Evolutionary conservation across 805 yeast species (phyloP), one percentile per base, ranked within the genome.

Genomic region (Lachancea quebecensis): DNA sequence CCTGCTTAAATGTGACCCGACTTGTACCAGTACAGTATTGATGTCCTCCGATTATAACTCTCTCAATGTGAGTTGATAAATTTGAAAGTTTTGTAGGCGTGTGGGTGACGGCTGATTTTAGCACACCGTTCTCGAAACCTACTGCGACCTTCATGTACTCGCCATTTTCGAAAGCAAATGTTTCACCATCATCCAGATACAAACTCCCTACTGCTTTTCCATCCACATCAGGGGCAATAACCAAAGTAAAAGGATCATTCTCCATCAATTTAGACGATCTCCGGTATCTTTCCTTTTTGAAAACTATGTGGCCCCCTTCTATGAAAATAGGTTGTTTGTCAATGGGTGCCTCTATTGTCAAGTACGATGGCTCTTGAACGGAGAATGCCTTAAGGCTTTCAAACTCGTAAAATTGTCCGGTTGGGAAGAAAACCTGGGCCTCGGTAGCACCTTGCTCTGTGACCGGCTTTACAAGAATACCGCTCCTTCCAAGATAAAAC

Each of bases 161-260:
- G 6, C 82, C 84, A 1, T 66, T 52, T 44, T 61, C 49, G 58
- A 79, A 79, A 37, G 70, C 75, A 53, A 74, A 85, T 0, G 90
- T 72, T 53, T 81, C 85, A 12, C 95, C 96, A 63, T 90, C 98
- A 61, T 90, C 98, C 32, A 84, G 64, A 60, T 89, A 90, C 29
- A 90, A 60, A 4, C 69, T 70, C 1, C 85, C 85, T 0, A 63
- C 62, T 0, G 90, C 88, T 6, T 55, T 51, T 1, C 80, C 81
- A 2, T 65, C 54, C 2, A 57, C 52, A 45, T 70, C 71, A 10
- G 81, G 70, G 0, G 85, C 86, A 36, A 90, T 66, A 2, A 82
- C 71, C 32, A 90, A 56, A 0, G 95, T 84, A 60, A 80, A 87
- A 3, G 97, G 96, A 60, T 90, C 98, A 50, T 73, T 66, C 21